These are phyloP conservation scores for Isabelozyma pseudorhagii DNA, from an alignment of 805 yeast genomes.

Conservation along the genomic window DNA sequence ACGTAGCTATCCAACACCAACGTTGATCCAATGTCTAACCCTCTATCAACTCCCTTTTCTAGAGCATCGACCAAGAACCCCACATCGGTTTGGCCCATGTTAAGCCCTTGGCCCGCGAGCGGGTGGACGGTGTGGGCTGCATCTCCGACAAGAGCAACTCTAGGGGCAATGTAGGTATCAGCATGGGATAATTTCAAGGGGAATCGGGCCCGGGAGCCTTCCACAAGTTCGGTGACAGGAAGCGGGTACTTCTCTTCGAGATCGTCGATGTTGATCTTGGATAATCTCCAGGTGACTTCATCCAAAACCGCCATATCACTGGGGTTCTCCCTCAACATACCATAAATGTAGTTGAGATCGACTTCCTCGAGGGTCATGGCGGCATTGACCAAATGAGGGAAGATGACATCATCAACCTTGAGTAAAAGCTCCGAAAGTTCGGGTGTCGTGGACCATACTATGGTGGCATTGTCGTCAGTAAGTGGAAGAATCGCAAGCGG, in stretches of 20 bases:
- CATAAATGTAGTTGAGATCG: slow-evolving; percentile 72
- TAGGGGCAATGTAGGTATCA: slow-evolving; percentile 77
- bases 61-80: slow-evolving; percentile 64
- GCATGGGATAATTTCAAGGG: slow-evolving; percentile 89
- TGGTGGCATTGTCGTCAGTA: slow-evolving; percentile 80
- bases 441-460: slow-evolving; percentile 91
- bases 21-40: slow-evolving; percentile 82
- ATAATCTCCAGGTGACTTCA: slow-evolving; percentile 73
- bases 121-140: slow-evolving; percentile 99
- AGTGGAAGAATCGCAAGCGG: slow-evolving; percentile 90
- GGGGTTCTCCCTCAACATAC: slow-evolving; percentile 32
- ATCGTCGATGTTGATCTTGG: slow-evolving; percentile 36
- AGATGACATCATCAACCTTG: slow-evolving; percentile 56
- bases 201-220: slow-evolving; percentile 75
- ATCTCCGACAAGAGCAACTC: slow-evolving; percentile 94
- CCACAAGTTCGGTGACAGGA: slow-evolving; percentile 55
- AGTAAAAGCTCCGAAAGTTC: slow-evolving; percentile 64
- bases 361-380: slow-evolving; percentile 75
- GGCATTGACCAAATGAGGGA: slow-evolving; percentile 75
- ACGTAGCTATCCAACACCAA: slow-evolving; percentile 85
- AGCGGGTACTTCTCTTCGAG: slow-evolving; percentile 67
- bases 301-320: slow-evolving; percentile 49
- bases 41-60: slow-evolving; percentile 69
- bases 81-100: slow-evolving; percentile 96
- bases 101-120: slow-evolving; percentile 94